Evolutionary conservation across 192 early-diverging fungal genomes (phyloP).

Genomic region (Rhizoclosmatium globosum): DNA sequence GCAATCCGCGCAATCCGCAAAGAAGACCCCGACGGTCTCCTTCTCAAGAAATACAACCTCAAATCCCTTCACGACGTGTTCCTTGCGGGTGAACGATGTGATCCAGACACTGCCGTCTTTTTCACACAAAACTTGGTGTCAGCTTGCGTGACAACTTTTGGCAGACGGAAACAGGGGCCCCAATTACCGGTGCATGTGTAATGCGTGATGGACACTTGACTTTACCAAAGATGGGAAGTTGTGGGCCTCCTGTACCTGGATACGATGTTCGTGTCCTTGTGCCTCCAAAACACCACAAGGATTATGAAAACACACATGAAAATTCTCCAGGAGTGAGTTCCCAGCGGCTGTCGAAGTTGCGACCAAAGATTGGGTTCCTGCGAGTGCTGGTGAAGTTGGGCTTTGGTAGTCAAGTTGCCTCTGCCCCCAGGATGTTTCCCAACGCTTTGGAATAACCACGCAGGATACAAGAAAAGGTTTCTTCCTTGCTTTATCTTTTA

Average conservation of each 20-base stretch:
- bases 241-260: conserved; percentile 81
- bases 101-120: conserved; percentile 74
- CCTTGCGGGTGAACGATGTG: conserved; percentile 84
- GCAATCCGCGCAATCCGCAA: conserved; percentile 72
- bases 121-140: conserved; percentile 54
- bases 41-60: conserved; percentile 69
- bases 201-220: conserved; percentile 36
- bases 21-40: conserved; percentile 74
- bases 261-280: conserved; percentile 72
- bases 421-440: conserved; percentile 81
- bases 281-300: conserved; percentile 26
- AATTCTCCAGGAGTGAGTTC: conserved; percentile 5
- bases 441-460: conserved; percentile 81
- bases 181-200: conserved; percentile 78
- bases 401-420: conserved; percentile 80
- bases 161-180: conserved; percentile 87
- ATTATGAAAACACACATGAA: not conserved
- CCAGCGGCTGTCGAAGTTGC: not conserved
- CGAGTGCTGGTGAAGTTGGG: conserved; percentile 65
- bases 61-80: conserved; percentile 71
- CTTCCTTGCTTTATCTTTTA: not conserved
- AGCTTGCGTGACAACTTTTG: conserved; percentile 86
- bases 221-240: conserved; percentile 67
- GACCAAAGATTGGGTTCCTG: conserved; percentile 33
- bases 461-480: conserved; percentile 67